These are phyloP conservation scores for Acrocalymma vagum DNA, from an alignment of 2,329 filamentous ascomycete species.

Conservation along the genomic window DNA sequence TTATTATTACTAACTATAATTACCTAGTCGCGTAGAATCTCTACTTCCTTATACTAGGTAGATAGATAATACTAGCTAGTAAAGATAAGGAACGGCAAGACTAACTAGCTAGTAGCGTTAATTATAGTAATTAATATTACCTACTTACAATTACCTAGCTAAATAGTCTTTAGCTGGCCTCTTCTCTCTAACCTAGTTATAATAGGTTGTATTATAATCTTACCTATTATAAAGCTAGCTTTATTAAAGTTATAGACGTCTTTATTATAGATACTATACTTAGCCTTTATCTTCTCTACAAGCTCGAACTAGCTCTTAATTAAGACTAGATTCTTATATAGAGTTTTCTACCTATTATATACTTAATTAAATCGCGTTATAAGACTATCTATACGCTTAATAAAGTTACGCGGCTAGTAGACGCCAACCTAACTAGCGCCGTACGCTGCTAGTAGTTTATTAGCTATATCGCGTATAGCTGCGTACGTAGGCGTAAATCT, in stretches of 20 bases:
- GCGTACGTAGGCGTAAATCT: constrained; percentile 6
- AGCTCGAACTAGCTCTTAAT: constrained; percentile 4
- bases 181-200: constrained; percentile 1
- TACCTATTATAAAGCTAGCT: constrained; percentile 5
- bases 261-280: constrained; percentile 1
- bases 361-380: constrained; percentile 5
- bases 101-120: constrained; percentile 1
- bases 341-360: constrained; percentile 1
- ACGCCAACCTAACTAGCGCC: not conserved
- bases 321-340: not conserved
- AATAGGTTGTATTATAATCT: not conserved
- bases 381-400: constrained; percentile 3
- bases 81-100: constrained; percentile 6
- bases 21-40: constrained; percentile 3
- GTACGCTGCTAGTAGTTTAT: constrained; percentile 10
- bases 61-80: constrained; percentile 2
- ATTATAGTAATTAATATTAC: constrained; percentile 6
- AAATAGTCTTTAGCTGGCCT: not conserved
- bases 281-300: not conserved
- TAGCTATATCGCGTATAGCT: constrained; percentile 9
- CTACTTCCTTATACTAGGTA: constrained; percentile 8
- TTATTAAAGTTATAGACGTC: constrained; percentile 11
- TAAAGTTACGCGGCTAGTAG: constrained; percentile 4
- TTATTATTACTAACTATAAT: constrained; percentile 4
- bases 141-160: constrained; percentile 1